These are phyloP conservation scores for Saccharomycopsis sp. DNA, from an alignment of 805 yeast species.

Conservation along the genomic window DNA sequence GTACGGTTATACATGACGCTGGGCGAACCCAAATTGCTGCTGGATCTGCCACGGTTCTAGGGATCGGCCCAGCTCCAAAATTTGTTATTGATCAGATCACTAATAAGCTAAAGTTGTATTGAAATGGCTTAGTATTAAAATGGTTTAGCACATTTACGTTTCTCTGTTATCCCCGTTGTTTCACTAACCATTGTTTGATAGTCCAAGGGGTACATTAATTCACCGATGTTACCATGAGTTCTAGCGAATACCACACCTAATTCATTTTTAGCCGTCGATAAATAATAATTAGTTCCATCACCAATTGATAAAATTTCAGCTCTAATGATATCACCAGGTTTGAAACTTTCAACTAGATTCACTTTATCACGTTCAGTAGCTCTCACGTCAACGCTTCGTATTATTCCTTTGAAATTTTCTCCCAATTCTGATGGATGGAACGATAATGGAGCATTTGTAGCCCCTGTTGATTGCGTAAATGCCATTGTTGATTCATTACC, in stretches of 20 bases:
- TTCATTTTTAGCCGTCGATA: conserved; percentile 85
- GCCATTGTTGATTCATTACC: conserved; percentile 27
- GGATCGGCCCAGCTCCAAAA: conserved; percentile 95
- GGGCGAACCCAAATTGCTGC: conserved; percentile 96
- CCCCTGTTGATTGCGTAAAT: conserved; percentile 33
- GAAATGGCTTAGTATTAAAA: conserved; percentile 30
- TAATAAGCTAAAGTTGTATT: conserved; percentile 63
- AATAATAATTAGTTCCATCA: conserved; percentile 86
- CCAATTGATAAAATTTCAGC: conserved; percentile 81
- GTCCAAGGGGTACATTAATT: conserved; percentile 78
- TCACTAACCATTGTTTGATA: conserved; percentile 93
- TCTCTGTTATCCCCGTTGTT: conserved; percentile 63
- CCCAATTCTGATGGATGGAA: conserved; percentile 65
- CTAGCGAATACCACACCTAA: conserved; percentile 90
- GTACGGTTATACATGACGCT: conserved; percentile 86
- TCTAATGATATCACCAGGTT: conserved; percentile 89
- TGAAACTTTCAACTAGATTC: conserved; percentile 67
- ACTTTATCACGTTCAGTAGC: conserved; percentile 88
- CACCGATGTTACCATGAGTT: conserved; percentile 59
- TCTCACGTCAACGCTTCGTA: conserved; percentile 81
- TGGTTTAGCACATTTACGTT: conserved; percentile 90
- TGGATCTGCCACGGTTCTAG: conserved; percentile 94
- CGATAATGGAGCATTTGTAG: conserved; percentile 35
- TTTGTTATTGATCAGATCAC: conserved; percentile 74
- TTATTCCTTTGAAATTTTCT: conserved; percentile 81